Evolutionary conservation across 257 asterid species (phyloP).

Genomic region (Scutellaria barbata): DNA sequence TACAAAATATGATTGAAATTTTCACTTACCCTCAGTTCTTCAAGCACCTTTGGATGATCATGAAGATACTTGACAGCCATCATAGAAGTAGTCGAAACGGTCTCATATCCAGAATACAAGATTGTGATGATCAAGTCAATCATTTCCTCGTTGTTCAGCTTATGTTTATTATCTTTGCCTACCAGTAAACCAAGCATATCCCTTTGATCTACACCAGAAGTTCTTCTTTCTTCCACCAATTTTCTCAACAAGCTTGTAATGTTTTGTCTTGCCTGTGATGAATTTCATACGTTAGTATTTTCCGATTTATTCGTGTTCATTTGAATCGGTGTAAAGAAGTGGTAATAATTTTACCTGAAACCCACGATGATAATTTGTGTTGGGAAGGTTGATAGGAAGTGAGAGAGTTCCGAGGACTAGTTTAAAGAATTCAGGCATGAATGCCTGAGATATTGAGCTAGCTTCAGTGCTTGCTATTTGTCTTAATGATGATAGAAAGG

Average conservation of each 20-base stretch:
- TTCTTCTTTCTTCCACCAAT: slow-evolving; percentile 66
- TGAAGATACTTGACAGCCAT: slow-evolving; percentile 93
- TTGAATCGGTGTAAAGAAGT: not conserved
- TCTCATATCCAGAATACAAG: slow-evolving; percentile 87
- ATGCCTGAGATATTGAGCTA: slow-evolving; percentile 57
- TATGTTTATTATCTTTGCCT: slow-evolving; percentile 53
- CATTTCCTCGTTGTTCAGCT: slow-evolving; percentile 80
- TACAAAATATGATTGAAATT: slow-evolving; percentile 9
- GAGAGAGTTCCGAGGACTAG: slow-evolving; percentile 95
- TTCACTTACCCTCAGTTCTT: slow-evolving; percentile 71
- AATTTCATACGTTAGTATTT: slow-evolving; percentile 22
- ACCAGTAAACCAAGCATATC: slow-evolving; percentile 77
- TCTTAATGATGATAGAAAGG: slow-evolving; percentile 79
- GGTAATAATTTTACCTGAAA: slow-evolving; percentile 63
- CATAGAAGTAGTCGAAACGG: slow-evolving; percentile 91
- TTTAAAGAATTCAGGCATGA: slow-evolving; percentile 92
- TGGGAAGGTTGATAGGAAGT: slow-evolving; percentile 87
- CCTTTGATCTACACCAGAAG: slow-evolving; percentile 41
- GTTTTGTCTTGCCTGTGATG: slow-evolving; percentile 78
- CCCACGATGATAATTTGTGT: slow-evolving; percentile 78
- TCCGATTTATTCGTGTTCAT: not conserved
- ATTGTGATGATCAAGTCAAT: slow-evolving; percentile 78
- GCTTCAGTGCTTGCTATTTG: slow-evolving; percentile 92
- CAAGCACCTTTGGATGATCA: slow-evolving; percentile 85
- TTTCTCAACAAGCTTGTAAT: slow-evolving; percentile 59